Base-by-base conservation (phyloP, 169 alveolate species). In the Toxoplasma gondii region DNA sequence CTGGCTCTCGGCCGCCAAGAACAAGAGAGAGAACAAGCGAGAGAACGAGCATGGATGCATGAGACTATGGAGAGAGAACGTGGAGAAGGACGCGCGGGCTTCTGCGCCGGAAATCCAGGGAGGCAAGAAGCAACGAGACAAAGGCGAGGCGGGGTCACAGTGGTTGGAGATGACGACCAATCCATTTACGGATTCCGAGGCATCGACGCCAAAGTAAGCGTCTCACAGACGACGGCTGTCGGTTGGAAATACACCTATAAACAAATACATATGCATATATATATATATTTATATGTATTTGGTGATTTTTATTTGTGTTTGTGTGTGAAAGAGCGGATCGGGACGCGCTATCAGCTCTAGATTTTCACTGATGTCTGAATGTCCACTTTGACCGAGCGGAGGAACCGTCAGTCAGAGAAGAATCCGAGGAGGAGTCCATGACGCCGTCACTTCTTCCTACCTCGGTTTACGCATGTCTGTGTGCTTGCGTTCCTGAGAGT, bases 131-230 rank as follows among this genome's bases (percentile, higher is more conserved):
- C 12, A 69, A 34, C 12, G 41, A 69, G 36, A 17, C 41, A 91
- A 58, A 34, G 92, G 7, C 58, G 74, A 27, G 96, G 96, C 69
- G 96, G 97, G 27, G 95, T 96, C 53, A 96, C 97, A 81, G 97
- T 95, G 16, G 97, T 97, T 17, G 98, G 98, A 41, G 98, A 97
- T 91, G 98, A 97, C 93, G 97, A 94, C 83, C 98, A 97, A 95
- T 94, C 97, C 67, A 97, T 97, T 41, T 97, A 97, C 93, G 93
- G 97, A 34, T 97, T 97, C 96, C 78, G 98, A 90, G 98, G 98
- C 54, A 96, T 97, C 41, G 96, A 94, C 64, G 88, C 95, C 29
- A 95, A 96, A 92, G 96, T 96, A 78, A 88, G 96, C 83, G 58
- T 19, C 19, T 12, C 67, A 19, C 67, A 53, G 67, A 53, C 67